phyloP scores from a whole-genome alignment of 768 basidiomycete species.

The Phanerodontia chrysosporium region DNA sequence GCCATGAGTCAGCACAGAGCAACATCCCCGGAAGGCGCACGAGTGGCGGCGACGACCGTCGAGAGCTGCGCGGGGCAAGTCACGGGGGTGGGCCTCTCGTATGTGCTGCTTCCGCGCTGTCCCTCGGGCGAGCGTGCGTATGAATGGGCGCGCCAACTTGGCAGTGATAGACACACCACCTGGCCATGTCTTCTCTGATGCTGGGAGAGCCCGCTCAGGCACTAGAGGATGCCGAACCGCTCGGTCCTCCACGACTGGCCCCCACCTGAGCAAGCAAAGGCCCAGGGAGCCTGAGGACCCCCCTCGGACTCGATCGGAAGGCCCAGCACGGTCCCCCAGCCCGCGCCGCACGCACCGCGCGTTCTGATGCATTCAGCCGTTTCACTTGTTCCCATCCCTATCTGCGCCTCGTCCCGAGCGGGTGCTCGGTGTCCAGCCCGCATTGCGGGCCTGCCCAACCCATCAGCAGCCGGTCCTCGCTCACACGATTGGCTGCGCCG shows the following conservation, averaged over 20 bases:
- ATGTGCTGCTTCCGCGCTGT: not conserved
- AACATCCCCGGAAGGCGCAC: not conserved
- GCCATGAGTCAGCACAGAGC: not conserved
- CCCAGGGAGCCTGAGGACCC: not conserved
- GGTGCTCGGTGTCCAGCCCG: not conserved
- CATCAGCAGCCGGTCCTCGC: conserved; percentile 1
- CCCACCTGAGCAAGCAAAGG: conserved; percentile 10
- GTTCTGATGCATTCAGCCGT: not conserved
- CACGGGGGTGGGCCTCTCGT: not conserved
- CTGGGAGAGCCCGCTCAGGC: conserved; percentile 1
- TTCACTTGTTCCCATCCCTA: not conserved
- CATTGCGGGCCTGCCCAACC: not conserved
- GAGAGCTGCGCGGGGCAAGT: too few species aligned
- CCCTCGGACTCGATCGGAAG: conserved; percentile 8
- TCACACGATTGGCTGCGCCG: conserved; percentile 1
- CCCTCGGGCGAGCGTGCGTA: not conserved
- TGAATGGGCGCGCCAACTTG: conserved; percentile 7
- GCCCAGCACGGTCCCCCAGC: not conserved
- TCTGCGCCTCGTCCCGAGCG: not conserved
- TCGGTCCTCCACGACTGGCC: not conserved
- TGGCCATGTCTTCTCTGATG: not conserved
- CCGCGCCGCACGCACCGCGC: not conserved
- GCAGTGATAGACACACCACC: conserved; percentile 7
- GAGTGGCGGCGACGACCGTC: too few species aligned
- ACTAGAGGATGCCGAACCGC: conserved; percentile 4